A percentile compares a stretch with the other conserved stretches of the same genome.
phyloP scores from a whole-genome alignment of 352 stramenopile genomes.

The Phytophthora pisi region DNA sequence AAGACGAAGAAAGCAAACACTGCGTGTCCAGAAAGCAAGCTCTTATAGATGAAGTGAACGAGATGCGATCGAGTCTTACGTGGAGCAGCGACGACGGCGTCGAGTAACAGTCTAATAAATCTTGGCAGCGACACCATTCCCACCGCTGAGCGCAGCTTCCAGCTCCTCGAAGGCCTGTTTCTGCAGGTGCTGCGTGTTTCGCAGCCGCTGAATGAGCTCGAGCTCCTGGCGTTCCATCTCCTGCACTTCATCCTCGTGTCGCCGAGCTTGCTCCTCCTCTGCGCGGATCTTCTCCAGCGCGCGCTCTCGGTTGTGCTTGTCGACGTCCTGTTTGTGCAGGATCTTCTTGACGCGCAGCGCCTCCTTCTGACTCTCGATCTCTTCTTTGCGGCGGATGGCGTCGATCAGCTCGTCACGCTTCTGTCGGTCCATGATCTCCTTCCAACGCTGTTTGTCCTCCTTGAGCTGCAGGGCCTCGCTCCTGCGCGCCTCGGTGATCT shows the following conservation, averaged over 20 bases:
- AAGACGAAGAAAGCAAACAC: slow-evolving; percentile 7
- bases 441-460: slow-evolving; percentile 85
- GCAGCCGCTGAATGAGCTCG: slow-evolving; percentile 81
- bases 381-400: slow-evolving; percentile 71
- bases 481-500: slow-evolving; percentile 70
- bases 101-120: slow-evolving; percentile 15
- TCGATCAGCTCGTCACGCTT: slow-evolving; percentile 70
- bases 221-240: slow-evolving; percentile 85
- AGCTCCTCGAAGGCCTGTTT: slow-evolving; percentile 88
- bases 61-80: slow-evolving; percentile 28
- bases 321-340: slow-evolving; percentile 70
- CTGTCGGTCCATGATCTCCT: slow-evolving; percentile 67
- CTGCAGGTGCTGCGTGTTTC: slow-evolving; percentile 86
- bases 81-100: slow-evolving; percentile 18
- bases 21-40: slow-evolving; percentile 24
- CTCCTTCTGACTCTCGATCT: slow-evolving; percentile 73
- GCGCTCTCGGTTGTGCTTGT: slow-evolving; percentile 73
- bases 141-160: slow-evolving; percentile 70
- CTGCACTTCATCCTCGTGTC: slow-evolving; percentile 70
- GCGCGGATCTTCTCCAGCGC: slow-evolving; percentile 61
- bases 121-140: slow-evolving; percentile 18
- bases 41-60: slow-evolving; percentile 34
- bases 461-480: slow-evolving; percentile 77
- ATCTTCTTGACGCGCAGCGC: slow-evolving; percentile 70
- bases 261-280: slow-evolving; percentile 67